These are phyloP conservation scores for Diphasiastrum complanatum DNA, from an alignment of 83 land plant genomes.

Conservation along the genomic window DNA sequence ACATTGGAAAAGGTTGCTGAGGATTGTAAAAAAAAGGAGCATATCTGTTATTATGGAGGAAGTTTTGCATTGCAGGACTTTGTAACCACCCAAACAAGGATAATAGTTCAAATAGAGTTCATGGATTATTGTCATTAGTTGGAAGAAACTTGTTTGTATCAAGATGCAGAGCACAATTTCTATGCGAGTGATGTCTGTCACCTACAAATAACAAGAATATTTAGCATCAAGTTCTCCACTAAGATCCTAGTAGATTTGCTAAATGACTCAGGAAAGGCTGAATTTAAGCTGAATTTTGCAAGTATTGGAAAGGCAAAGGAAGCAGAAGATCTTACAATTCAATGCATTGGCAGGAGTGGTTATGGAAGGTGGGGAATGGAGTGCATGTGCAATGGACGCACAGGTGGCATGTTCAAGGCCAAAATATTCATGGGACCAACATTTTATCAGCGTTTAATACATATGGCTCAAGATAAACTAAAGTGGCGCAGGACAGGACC, in stretches of 20 bases:
- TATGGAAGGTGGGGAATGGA: conserved; percentile 98
- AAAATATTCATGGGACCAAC: conserved; percentile 99
- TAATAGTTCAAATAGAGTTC: too few species aligned
- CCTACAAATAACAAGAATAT: background rate
- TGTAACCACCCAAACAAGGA: too few species aligned
- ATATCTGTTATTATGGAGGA: too few species aligned
- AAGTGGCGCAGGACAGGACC: conserved; percentile 97
- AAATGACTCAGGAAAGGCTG: background rate
- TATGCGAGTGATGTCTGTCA: background rate
- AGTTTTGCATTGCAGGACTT: too few species aligned
- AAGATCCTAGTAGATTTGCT: background rate
- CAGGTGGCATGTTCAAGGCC: conserved; percentile 73
- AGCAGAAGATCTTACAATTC: too few species aligned
- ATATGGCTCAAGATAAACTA: conserved; percentile 98
- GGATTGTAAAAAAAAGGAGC: too few species aligned
- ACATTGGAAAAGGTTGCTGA: too few species aligned
- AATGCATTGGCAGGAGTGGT: conserved; percentile 91
- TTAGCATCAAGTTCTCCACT: background rate
- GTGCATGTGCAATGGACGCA: conserved; percentile 99
- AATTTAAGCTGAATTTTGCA: conserved; percentile 53
- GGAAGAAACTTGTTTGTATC: background rate
- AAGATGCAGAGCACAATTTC: too few species aligned
- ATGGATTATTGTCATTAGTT: too few species aligned
- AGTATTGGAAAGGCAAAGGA: conserved; percentile 96
- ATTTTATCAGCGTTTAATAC: conserved; percentile 93